A percentile compares a stretch with the other conserved stretches of the same genome.
Conservation (phyloP, 805 yeast genomes). For the Ogataea ganodermae region DNA sequence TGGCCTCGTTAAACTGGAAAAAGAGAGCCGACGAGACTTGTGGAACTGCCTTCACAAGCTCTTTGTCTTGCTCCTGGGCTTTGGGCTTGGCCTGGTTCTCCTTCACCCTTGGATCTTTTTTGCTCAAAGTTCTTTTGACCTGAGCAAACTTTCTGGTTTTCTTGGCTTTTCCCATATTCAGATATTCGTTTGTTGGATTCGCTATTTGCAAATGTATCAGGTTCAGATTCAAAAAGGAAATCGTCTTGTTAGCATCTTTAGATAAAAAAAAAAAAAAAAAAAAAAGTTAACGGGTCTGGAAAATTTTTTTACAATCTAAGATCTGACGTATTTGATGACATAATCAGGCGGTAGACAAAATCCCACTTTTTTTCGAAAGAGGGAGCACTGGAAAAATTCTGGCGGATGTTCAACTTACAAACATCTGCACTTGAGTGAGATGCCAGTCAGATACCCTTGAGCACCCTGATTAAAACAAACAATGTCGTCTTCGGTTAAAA, state of each 20-base stretch:
- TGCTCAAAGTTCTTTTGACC: constrained; percentile 77
- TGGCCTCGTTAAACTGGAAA: constrained; percentile 90
- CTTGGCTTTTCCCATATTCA: constrained; percentile 88
- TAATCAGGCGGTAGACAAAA: not conserved
- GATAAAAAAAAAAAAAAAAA: not conserved
- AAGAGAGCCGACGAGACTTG: constrained; percentile 95
- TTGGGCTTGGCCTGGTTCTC: constrained; percentile 44
- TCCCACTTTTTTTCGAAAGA: not conserved
- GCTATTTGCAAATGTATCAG: not conserved
- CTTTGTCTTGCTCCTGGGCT: constrained; percentile 64
- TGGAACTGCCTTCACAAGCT: constrained; percentile 73
- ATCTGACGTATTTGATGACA: not conserved
- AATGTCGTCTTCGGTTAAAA: constrained; percentile 9
- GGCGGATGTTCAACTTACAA: not conserved
- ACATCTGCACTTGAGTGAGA: too few species aligned
- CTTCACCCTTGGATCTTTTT: constrained; percentile 67
- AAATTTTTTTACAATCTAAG: constrained; percentile 3
- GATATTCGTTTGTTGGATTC: not conserved
- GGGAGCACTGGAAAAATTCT: not conserved
- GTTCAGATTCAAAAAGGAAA: not conserved
- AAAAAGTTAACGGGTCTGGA: not conserved
- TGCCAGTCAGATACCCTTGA: too few species aligned
- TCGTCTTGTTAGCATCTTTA: not conserved
- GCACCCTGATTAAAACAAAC: too few species aligned
- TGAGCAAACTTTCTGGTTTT: constrained; percentile 96